Evolutionary conservation across 2,329 filamentous ascomycete species (phyloP), one percentile per base, ranked within the genome.

Genomic region (Aspergillus awamori): DNA sequence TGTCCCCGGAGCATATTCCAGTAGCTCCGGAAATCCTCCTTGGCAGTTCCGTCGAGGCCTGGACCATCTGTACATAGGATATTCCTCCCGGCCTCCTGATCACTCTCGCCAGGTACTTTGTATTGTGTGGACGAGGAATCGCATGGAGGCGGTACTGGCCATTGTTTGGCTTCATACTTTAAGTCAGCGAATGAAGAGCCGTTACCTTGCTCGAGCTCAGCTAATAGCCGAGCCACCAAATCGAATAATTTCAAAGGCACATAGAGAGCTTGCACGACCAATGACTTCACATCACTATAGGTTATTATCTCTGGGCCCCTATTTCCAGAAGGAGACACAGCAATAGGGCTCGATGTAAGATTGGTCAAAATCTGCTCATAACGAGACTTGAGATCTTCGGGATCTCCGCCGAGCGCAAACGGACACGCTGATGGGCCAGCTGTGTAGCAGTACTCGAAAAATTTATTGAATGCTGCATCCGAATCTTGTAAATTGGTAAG

Each of bases 221-320:
- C 33, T 15, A 59, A 15, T 1, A 54, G 5, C 17, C 26, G 41
- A 3, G 49, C 39, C 39, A 59, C 24, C 2, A 13, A 13, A 13
- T 49, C n/a, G n/a, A 48, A 59, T 5, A 17, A 28, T 7, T 47
- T 30, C 49, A 59, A 39, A 10, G 49, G 57, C 5, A 7, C 20
- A 17, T 59, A 59, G 8, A 59, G 26, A 33, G 41, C 17, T 1
- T 30, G 13, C 28, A 26, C 11, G 1, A 54, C 33, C 28, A 45
- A 7, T 1, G 13, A 13, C 20, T 53, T 54, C 13, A 59, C 30
- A 30, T 59, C 39, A 20, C 24, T 54, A n/a, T 54, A 54, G 28
- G 49, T 59, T 39, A 54, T 59, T 1, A 59, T 54, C n/a, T 59
- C 57, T 10, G 51, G 49, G 1, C 48, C 38, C 4, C 57, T 28